Base-by-base conservation (phyloP, 345 rosid genomes). In the Cardamine occulta region DNA sequence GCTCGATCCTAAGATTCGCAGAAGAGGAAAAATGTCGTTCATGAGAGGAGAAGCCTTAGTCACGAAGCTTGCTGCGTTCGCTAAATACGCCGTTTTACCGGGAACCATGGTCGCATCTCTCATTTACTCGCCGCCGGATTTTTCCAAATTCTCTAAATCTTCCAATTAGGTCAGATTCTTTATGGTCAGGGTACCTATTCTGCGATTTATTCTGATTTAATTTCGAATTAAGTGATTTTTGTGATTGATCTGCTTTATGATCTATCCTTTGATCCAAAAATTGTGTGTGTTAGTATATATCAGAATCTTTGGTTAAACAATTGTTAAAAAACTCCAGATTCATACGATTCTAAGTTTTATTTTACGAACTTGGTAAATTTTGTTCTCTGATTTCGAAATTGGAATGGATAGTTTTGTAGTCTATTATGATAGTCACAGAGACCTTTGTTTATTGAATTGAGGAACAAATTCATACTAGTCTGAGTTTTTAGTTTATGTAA, bases 21-120 rank as follows among this genome's bases (percentile, higher is more conserved):
- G 67, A 59, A 71, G 71, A 51, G 47, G 15, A 26, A 14, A 29
- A 29, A 86, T 67, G 79, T 48, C 68, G 68, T 62, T 89, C 39
- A 68, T 82, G 86, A 83, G 66, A 47, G 97, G 97, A 74, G 84
- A 86, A 81, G 88, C 93, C 1, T 76, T 91, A 85, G 84, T 91
- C 72, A 21, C 90, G 40, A 87, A 84, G 82, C 81, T 87, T 28
- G 91, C 93, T 5, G 79, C 68, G 26, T 23, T 85, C 29, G 88
- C 93, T 10, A 76, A 80, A 81, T 86, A 75, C 82, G 88, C 13
- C 6, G 78, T 89, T 62, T 66, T 88, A 3, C 91, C 96, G 0
- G 96, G 82, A 13, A 72, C 90, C 62, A 89, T 91, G 93, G 71
- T 79, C 18, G 93, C 89, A 13, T 83, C 96, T 70, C 80, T 89